Evolutionary conservation across 257 asterid species (phyloP), one percentile per base, ranked within the genome.

Genomic region (Solanum rostratum): DNA sequence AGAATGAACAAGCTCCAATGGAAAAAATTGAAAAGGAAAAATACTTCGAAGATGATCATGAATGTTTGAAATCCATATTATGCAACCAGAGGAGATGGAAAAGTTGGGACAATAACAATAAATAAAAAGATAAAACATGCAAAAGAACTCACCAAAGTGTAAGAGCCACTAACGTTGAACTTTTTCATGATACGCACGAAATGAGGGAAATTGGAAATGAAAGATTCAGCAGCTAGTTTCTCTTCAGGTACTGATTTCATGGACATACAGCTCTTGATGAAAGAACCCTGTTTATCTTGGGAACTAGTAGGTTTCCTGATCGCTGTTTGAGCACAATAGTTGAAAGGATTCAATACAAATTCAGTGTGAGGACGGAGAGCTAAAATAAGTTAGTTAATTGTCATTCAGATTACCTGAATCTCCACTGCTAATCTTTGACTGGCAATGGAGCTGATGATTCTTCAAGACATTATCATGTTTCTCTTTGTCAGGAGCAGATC

Each of bases 161-260:
- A 95, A 24, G 99, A 95, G 84, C 97, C 95, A 87, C 99, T 90
- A 87, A 94, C 81, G 88, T 95, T 95, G 88, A 95, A 95, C 91
- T 93, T 94, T 84, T 95, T 95, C 99, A 95, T 95, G 84, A 93
- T 86, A 86, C 95, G 90, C 81, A 95, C 97, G 84, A 95, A 95
- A 89, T 93, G 94, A 46, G 99, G 99, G 86, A 89, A 92, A 87
- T 86, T 91, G 41, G 99, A 95, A 80, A 87, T 88, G 74, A 95
- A 95, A 86, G 90, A 88, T 79, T 91, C 91, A 53, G 97, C 99
- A 78, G 97, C 99, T 50, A 93, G 88, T 92, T 94, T 95, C 87
- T 95, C 99, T 91, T 94, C 98, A 29, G 99, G 99, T 27, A 90
- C 97, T 12, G 97, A 94, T 89, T 95, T 95, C 92, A 94, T 87